A percentile compares a stretch with the other conserved stretches of the same genome.
Conservation (phyloP, 257 asterid species). For the Petunia axillaris region DNA sequence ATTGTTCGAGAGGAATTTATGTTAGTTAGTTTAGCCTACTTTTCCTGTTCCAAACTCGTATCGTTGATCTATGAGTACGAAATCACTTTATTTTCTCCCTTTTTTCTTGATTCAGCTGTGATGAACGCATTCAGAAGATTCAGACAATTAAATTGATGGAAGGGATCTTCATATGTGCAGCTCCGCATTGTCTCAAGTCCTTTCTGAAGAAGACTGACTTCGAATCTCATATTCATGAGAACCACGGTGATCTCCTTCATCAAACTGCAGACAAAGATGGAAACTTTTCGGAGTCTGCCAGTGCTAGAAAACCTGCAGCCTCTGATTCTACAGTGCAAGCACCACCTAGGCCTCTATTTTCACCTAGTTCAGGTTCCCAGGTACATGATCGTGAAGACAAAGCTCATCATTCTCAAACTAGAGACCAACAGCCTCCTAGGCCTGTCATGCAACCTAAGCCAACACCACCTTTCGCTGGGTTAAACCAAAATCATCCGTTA, state of each 20-base stretch:
- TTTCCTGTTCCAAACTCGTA: slow-evolving; percentile 6
- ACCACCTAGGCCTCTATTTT: slow-evolving; percentile 61
- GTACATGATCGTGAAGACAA: slow-evolving; percentile 63
- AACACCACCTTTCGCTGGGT: slow-evolving; percentile 58
- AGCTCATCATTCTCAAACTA: slow-evolving; percentile 50
- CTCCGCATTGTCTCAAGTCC: slow-evolving; percentile 95
- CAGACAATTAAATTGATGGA: slow-evolving; percentile 96
- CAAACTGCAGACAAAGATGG: slow-evolving; percentile 61
- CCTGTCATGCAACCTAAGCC: slow-evolving; percentile 56
- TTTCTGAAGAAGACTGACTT: slow-evolving; percentile 81
- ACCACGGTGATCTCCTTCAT: slow-evolving; percentile 67
- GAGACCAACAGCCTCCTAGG: slow-evolving; percentile 65
- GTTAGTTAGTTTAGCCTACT: background rate
- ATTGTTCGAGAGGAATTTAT: slow-evolving; percentile 7
- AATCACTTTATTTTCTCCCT: slow-evolving; percentile 5
- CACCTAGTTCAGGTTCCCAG: slow-evolving; percentile 71
- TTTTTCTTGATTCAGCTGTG: slow-evolving; percentile 59
- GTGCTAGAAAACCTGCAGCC: slow-evolving; percentile 70
- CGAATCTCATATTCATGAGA: slow-evolving; percentile 63
- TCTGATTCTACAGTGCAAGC: slow-evolving; percentile 95
- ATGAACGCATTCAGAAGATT: slow-evolving; percentile 90
- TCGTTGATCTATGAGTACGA: slow-evolving; percentile 12
- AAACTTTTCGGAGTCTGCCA: slow-evolving; percentile 64
- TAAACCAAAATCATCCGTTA: slow-evolving; percentile 55
- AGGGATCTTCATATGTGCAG: slow-evolving; percentile 85